Base-by-base conservation (phyloP, 1,284 basidiomycete genomes). In the Sporisorium exsertum region DNA sequence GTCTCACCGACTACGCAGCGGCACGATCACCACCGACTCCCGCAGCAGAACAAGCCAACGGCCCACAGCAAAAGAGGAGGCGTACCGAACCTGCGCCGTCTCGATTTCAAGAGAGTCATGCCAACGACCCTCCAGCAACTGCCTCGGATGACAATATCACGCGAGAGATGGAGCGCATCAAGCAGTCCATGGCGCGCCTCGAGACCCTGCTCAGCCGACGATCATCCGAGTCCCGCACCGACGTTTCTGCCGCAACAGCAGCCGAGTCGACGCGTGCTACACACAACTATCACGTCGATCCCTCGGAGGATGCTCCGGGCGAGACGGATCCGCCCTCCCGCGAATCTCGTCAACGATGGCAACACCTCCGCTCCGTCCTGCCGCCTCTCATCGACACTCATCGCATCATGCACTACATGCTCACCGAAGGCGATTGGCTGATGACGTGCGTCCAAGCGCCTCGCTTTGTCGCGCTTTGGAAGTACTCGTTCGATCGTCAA, bases 371-470 rank as follows among this genome's bases (percentile, higher is more conserved):
- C 24, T 40, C 54, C 13, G 10, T 68, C 10, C 32, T 69, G 4
- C 71, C 71, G 7, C 65, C 71, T 9, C 56, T 73, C 43, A 50
- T 57, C 42, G 71, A 73, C n/a, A 73, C 56, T 15, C 61, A 73
- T 32, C 35, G 56, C 40, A 60, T 73, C 47, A 60, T 69, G 61
- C 58, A 65, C 51, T 58, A 68, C 55, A 22, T 64, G 29, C 57
- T 69, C 33, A 51, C 57, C 46, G 62, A 69, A 32, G 57, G 61
- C 26, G 61, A 73, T 33, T 73, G 71, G 71, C 61, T 73, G 42
- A 45, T 65, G 45, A 33, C 27, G 16, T 61, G 35, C 22, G 10
- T 61, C 20, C 43, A 73, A 18, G 40, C 62, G 18, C 49, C 58
- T n/a, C 61, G 61, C n/a, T 64, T 65, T 46, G 54, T 73, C 16